Evolutionary conservation across 805 yeast species (phyloP), one percentile per base, ranked within the genome.

Genomic region (Pichia gijzeniarum): DNA sequence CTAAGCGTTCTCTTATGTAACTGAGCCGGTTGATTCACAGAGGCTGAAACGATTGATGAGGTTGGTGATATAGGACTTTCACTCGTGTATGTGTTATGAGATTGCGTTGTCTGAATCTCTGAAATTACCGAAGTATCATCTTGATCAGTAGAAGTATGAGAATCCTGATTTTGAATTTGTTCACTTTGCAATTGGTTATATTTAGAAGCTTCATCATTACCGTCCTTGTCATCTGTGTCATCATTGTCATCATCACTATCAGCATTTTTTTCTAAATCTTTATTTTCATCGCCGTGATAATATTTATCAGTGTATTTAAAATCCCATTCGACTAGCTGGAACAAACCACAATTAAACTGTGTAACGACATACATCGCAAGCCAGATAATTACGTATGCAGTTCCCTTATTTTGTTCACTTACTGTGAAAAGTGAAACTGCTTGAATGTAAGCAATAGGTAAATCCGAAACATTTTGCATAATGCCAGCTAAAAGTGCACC

Each of bases 391-490:
- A 77, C 77, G 56, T 76, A 77, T 2, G 82, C 81, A 1, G 65
- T 64, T 36, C 85, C 80, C 44, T 63, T 62, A 39, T 63, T 56
- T 25, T 54, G 61, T 50, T 62, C 53, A 5, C 40, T 54, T 3
- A 38, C 35, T 14, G 75, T 72, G 39, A 64, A 62, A 12, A 58
- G 46, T 1, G 77, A 74, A 60, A 83, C 68, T 1, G 85, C 82
- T 54, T 82, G 87, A 40, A 84, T 55, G 56, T 82, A 83, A 0
- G 91, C 90, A 52, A 84, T 82, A 1, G 93, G 93, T 40, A 84
- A 68, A 58, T 84, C 93, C 28, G 85, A 75, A 39, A 83, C 83
- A 59, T 84, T 84, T 30, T 87, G 87, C 63, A 84, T 75, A 52
- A 82, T 66, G 3, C 88, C 87, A 1, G 83, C 88, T 6, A 81